Base-by-base conservation (phyloP, 2,329 filamentous ascomycete genomes). In the Fusarium sp. region DNA sequence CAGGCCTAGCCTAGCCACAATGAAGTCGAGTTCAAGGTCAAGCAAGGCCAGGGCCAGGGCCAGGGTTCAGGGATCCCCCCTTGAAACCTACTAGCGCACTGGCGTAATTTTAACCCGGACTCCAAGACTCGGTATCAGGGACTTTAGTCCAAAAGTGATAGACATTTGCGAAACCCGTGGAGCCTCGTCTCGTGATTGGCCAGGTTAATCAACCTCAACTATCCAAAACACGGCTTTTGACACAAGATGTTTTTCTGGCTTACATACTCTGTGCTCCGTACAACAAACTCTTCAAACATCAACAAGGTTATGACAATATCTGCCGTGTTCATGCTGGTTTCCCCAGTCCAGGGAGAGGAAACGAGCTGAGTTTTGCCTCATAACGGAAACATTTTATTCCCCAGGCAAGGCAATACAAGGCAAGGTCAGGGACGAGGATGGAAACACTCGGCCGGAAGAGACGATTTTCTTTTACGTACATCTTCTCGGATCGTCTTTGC, bases 11-110 rank as follows among this genome's bases (percentile, higher is more conserved):
- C 48, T 38, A 38, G 48, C 34, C 18, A 38, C 34, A 38, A 38
- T n/a, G 34, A 38, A 38, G 34, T 38, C 34, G 34, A 38, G 34
- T 38, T 38, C 34, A n/a, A 38, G 20, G 20, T 22, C 41, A 24
- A 44, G 20, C 20, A 44, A 24, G 41, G 41, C 22, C 22, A 44
- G 41, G 41, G 41, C 9, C 22, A 44, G 41, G 12, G 48, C 58
- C 63, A 65, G 61, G 73, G 74, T 55, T 70, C 68, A 71, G 70
- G 73, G 71, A 69, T 68, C 78, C 81, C 83, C 79, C 82, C 83
- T 84, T 86, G 83, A 87, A 87, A 87, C 85, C 81, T 82, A 82
- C 83, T 84, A 84, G 81, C 73, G 75, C 73, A 77, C 78, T 80
- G 80, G 80, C 75, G 78, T 79, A 84, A 84, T 83, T 82, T 86